Base-by-base conservation (phyloP, 116 monocot genomes). In the Thalassia testudinum region DNA sequence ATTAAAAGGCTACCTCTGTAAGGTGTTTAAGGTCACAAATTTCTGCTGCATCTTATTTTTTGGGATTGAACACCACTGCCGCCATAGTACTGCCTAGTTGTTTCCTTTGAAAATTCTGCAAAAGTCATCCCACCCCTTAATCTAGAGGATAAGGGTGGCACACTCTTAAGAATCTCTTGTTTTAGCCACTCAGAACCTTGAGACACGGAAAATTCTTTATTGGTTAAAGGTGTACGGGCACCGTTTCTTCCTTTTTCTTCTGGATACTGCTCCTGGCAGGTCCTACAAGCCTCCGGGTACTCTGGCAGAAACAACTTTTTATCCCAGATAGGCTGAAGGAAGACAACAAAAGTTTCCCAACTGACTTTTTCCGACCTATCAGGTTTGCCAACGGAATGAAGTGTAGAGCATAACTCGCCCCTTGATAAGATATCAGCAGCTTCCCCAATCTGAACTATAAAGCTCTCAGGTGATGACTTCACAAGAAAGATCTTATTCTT, bases 101-200 rank as follows among this genome's bases (percentile, higher is more conserved):
- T 97, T 73, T 89, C 82, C 45, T 61, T 62, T 28, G 90, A 81
- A 59, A 89, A 89, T 62, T 89, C 89, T 21, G 85, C 85, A 82
- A 85, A 97, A 63, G 97, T 89, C 97, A 97, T 89, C 57, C 97
- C 97, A 55, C 75, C 75, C 66, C 68, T 89, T 28, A 85, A 52
- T 43, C 85, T 65, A 57, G 75, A 74, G 10, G 71, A 70, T 21
- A 97, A 67, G 45, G 89, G 82, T 22, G 86, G 90, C 24, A 89
- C 80, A 25, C 50, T 75, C 59, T 29, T 73, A 20, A 71, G 60
- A 5, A 97, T 80, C 21, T 73, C 79, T 50, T 74, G 54, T 50
- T 56, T 54, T 52, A 67, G 51, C 17, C 14, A 1, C 37, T 58
- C 12, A 29, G 34, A 40, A 44, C 65, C 49, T n/a, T 61, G 29